Percentiles rank a stretch among this genome's conserved stretches.
phyloP scores from a whole-genome alignment of 75 land plant genomes.

The Larix kaempferi region DNA sequence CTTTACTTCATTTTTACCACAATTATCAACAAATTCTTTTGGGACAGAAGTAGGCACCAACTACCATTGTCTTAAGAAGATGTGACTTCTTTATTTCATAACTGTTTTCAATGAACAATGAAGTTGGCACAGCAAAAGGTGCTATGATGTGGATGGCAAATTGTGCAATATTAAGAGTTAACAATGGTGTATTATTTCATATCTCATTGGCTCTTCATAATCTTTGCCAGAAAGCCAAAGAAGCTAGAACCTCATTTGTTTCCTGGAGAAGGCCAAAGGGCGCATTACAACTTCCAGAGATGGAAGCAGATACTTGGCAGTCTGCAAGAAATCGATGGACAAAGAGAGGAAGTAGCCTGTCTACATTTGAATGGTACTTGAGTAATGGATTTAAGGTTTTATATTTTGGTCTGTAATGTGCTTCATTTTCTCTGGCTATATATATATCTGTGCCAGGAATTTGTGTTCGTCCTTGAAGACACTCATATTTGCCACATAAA shows the following conservation, averaged over 20 bases:
- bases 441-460: not conserved
- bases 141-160: not conserved
- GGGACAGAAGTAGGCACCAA: not conserved
- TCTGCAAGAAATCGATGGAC: conserved; percentile 35
- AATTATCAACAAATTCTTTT: not conserved
- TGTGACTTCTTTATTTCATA: not conserved
- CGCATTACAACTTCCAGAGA: conserved; percentile 25
- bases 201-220: conserved; percentile 5
- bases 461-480: not conserved
- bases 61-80: not conserved
- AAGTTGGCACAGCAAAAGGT: not conserved
- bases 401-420: not conserved
- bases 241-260: conserved; percentile 17
- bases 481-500: not conserved
- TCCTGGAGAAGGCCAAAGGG: conserved; percentile 16
- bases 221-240: conserved; percentile 15
- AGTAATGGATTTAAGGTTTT: not conserved
- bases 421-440: not conserved
- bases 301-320: conserved; percentile 46
- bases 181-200: not conserved
- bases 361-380: conserved; percentile 53
- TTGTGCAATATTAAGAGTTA: not conserved
- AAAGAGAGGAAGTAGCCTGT: conserved; percentile 46
- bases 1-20: not conserved
- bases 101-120: not conserved